Base-by-base conservation (phyloP, 495 filamentous ascomycete genomes). In the Aspergillus mulundensis region DNA sequence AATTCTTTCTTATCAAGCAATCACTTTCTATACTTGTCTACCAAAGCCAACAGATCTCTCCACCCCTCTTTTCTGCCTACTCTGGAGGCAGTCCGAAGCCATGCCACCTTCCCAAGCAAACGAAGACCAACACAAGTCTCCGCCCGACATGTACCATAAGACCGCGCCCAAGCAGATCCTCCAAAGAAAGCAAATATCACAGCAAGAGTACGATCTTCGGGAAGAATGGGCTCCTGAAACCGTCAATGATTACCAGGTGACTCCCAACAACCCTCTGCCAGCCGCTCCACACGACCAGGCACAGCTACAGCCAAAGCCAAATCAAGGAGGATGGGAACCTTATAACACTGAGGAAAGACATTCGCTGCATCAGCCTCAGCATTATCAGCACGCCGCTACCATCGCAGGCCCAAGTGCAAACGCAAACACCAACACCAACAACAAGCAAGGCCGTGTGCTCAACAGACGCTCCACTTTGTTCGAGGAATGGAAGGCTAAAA, bases 401-500 rank as follows among this genome's bases (percentile, higher is more conserved):
- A 11, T 36, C 11, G 12, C 32, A 36, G 32, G 7, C 12, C 12
- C 32, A 11, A 36, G 2, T 36, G 12, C 32, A 36, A 15, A 36
- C 12, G 6, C n/a, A 0, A 1, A 18, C n/a, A 47, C 14, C 39
- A 28, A 28, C 25, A n/a, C n/a, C 5, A 5, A 15, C n/a, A 49
- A 10, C 30, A 49, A 48, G 20, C 43, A 47, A 45, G 53, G 49
- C 28, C 39, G 20, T n/a, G 15, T 14, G 3, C 2, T 23, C 47
- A 40, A 55, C 43, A 48, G 53, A 38, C 50, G 47, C n/a, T 30
- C 62, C 8, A 55, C 53, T 1, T 18, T 61, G 7, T 64, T 49
- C n/a, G 62, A 64, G 19, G 59, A 59, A 32, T 64, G 62, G 58
- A 64, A 64, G 39, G 56, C 58, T 19, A 45, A 45, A 40, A 44